Percentiles rank a stretch among this genome's conserved stretches.
Conservation (phyloP, 129 eudicot genomes). For the Mikania micrantha region DNA sequence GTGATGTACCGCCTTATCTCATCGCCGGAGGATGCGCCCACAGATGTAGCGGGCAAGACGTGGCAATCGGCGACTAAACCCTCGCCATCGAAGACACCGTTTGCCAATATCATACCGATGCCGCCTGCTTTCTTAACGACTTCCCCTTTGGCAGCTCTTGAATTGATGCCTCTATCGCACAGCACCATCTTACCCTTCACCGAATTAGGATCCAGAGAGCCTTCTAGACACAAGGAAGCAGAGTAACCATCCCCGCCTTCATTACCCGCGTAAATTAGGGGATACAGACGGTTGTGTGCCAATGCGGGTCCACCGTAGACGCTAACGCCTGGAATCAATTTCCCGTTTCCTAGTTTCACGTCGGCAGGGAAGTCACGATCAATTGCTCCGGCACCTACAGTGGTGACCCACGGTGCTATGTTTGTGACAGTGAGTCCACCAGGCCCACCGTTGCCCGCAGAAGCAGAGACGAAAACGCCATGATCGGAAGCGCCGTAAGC, state of each 20-base stretch:
- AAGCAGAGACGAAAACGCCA: constrained; percentile 79
- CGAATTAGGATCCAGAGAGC: constrained; percentile 53
- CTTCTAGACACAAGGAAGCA: constrained; percentile 80
- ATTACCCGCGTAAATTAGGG: constrained; percentile 70
- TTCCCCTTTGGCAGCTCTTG: constrained; percentile 78
- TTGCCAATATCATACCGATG: constrained; percentile 81
- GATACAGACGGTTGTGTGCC: constrained; percentile 45
- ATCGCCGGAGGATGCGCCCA: constrained; percentile 69
- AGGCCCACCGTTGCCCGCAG: constrained; percentile 96
- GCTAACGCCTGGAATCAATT: constrained; percentile 59
- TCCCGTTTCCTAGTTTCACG: constrained; percentile 88
- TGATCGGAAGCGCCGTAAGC: constrained; percentile 68
- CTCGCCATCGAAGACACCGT: constrained; percentile 91
- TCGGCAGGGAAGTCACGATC: constrained; percentile 91
- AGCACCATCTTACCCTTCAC: constrained; percentile 76
- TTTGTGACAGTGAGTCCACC: constrained; percentile 83
- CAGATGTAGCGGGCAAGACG: constrained; percentile 76
- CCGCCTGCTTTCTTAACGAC: constrained; percentile 93
- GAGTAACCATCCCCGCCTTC: constrained; percentile 83
- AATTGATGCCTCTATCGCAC: constrained; percentile 89
- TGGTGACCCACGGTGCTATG: constrained; percentile 93
- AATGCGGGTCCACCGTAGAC: constrained; percentile 76
- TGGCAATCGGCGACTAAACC: constrained; percentile 95
- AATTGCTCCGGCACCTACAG: constrained; percentile 87
- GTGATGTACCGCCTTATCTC: constrained; percentile 60